Percentiles rank a stretch among this genome's conserved stretches.
These are phyloP conservation scores for Cadophora sp. DNA, from an alignment of 2,329 filamentous ascomycete genomes.

Conservation along the genomic window DNA sequence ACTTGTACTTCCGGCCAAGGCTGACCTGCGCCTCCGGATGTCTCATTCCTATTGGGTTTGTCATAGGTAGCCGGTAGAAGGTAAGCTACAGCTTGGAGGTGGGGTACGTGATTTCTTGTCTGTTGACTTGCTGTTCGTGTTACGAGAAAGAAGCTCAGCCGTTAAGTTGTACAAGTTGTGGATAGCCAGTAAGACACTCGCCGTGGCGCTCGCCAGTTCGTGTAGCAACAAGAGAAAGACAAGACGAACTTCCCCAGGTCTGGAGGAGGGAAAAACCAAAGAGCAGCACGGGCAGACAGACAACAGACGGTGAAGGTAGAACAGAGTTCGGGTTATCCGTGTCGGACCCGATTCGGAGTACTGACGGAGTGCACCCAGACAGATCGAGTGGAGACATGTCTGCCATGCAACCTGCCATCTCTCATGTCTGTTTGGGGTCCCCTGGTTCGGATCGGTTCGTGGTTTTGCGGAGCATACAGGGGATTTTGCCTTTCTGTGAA, in stretches of 20 bases:
- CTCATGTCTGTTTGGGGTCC: conserved; percentile 12
- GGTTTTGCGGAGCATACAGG: not conserved
- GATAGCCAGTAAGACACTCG: not conserved
- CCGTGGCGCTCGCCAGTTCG: not conserved
- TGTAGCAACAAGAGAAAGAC: not conserved
- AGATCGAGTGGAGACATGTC: not conserved
- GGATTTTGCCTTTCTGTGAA: not conserved
- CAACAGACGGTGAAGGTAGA: conserved; percentile 1
- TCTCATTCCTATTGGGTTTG: conserved; percentile 16
- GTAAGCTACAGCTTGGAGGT: conserved; percentile 2
- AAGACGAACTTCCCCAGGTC: not conserved
- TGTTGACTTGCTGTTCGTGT: not conserved
- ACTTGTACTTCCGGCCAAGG: conserved; percentile 40
- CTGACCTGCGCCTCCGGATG: conserved; percentile 31
- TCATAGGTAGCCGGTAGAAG: conserved; percentile 11
- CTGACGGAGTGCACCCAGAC: conserved; percentile 7
- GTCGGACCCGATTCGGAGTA: not conserved
- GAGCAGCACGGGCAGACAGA: not conserved
- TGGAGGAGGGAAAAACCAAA: not conserved
- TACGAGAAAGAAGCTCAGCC: not conserved
- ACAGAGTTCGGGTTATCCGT: conserved; percentile 10
- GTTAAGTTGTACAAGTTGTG: not conserved
- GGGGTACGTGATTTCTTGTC: conserved; percentile 10
- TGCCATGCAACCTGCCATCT: conserved; percentile 10
- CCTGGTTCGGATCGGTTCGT: conserved; percentile 5